A percentile compares a stretch with the other conserved stretches of the same genome.
phyloP scores from a whole-genome alignment of 2,329 filamentous ascomycete genomes.

The Coniochaeta ligniaria region DNA sequence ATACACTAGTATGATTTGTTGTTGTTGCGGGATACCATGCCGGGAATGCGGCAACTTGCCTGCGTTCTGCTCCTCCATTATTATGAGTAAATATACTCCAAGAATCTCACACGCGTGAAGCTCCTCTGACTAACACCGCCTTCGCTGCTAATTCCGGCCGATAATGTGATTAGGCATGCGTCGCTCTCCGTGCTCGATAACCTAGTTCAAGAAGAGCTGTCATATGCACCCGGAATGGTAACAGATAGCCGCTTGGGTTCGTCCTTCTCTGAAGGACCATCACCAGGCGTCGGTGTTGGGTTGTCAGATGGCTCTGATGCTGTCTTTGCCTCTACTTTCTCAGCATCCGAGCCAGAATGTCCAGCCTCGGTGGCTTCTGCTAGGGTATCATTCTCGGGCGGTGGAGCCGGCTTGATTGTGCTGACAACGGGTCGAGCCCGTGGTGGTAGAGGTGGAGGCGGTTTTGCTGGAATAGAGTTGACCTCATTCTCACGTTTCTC shows the following conservation, averaged over 20 bases:
- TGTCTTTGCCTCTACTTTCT: neutral
- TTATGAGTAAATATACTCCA: neutral
- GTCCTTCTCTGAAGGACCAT: neutral
- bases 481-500: neutral
- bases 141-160: neutral
- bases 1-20: neutral
- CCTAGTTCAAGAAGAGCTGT: neutral
- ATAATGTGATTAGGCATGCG: no score
- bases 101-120: neutral
- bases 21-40: neutral
- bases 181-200: neutral
- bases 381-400: neutral
- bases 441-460: neutral
- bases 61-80: neutral
- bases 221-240: neutral
- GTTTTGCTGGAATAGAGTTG: neutral
- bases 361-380: neutral
- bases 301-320: neutral
- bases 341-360: neutral
- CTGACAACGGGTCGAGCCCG: neutral
- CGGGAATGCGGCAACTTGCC: neutral
- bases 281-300: neutral
- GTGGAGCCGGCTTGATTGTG: neutral
- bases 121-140: neutral
- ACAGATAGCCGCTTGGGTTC: neutral